Evolutionary conservation across 306 rosid species (phyloP).

Genomic region (Prunus padus): DNA sequence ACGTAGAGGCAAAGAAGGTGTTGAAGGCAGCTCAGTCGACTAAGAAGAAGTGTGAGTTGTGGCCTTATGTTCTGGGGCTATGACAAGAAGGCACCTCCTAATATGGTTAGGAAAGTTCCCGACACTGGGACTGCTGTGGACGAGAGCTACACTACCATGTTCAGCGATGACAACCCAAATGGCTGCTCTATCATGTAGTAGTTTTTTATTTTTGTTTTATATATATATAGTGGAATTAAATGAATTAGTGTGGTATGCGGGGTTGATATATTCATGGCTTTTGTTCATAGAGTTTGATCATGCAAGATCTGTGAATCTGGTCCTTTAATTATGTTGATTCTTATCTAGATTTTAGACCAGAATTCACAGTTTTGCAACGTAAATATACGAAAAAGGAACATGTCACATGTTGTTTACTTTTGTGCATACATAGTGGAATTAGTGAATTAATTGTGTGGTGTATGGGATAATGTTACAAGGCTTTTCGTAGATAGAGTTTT

Average conservation of each 20-base stretch:
- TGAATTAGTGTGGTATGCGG: background rate
- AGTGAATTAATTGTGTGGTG: no score
- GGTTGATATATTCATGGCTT: background rate
- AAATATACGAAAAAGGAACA: background rate
- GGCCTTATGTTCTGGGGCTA: constrained; percentile 97
- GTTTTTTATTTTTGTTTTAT: background rate
- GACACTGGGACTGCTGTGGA: constrained; percentile 66
- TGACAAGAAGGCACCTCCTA: constrained; percentile 96
- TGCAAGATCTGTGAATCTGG: background rate
- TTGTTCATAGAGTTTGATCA: background rate
- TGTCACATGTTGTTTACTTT: no score
- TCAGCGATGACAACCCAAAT: constrained; percentile 91
- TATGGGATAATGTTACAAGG: no score
- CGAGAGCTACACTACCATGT: constrained; percentile 47
- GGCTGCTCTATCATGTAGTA: constrained; percentile 76
- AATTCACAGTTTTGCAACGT: background rate
- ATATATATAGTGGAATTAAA: background rate
- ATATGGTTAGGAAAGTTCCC: constrained; percentile 76
- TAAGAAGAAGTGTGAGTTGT: constrained; percentile 86
- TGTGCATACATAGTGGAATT: no score
- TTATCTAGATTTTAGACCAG: no score
- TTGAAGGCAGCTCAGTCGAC: constrained; percentile 88
- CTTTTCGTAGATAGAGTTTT: no score
- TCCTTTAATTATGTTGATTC: background rate
- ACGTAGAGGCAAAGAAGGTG: constrained; percentile 85